A percentile compares a stretch with the other conserved stretches of the same genome.
These are phyloP conservation scores for Phytophthora megakarya DNA, from an alignment of 352 stramenopile genomes.

Conservation along the genomic window DNA sequence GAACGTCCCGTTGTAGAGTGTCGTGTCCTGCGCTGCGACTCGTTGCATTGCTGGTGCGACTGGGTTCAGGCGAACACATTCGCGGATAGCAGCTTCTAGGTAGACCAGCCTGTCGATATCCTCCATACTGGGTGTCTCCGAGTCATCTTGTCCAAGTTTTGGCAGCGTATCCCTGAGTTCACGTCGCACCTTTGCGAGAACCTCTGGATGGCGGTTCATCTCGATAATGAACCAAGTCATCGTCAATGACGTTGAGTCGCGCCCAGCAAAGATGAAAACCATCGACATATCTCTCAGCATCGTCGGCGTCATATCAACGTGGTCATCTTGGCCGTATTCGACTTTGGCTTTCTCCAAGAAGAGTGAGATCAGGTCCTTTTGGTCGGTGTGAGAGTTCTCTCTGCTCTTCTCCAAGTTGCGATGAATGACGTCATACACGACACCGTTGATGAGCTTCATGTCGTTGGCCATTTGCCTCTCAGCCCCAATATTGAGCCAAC, in stretches of 20 bases:
- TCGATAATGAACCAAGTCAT: slow-evolving; percentile 82
- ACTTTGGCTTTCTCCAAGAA: slow-evolving; percentile 36
- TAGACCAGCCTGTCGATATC: slow-evolving; percentile 49
- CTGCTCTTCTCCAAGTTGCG: slow-evolving; percentile 26
- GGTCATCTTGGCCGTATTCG: slow-evolving; percentile 20
- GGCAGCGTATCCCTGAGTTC: slow-evolving; percentile 54
- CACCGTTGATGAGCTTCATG: slow-evolving; percentile 33
- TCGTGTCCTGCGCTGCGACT: slow-evolving; percentile 50
- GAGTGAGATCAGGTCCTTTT: slow-evolving; percentile 50
- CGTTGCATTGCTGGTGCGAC: slow-evolving; percentile 46
- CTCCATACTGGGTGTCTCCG: slow-evolving; percentile 31
- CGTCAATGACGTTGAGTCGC: slow-evolving; percentile 75
- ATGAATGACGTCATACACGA: slow-evolving; percentile 32
- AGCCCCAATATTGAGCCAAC: slow-evolving; percentile 35
- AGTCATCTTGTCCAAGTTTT: slow-evolving; percentile 35
- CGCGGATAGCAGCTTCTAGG: slow-evolving; percentile 49
- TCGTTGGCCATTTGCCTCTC: slow-evolving; percentile 33
- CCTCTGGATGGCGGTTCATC: slow-evolving; percentile 63
- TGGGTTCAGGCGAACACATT: slow-evolving; percentile 54
- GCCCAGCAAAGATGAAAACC: slow-evolving; percentile 78
- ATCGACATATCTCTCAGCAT: slow-evolving; percentile 73
- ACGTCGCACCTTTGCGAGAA: slow-evolving; percentile 30
- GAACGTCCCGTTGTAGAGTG: slow-evolving; percentile 68
- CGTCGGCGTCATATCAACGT: slow-evolving; percentile 25
- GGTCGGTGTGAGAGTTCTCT: slow-evolving; percentile 11